Base-by-base conservation (phyloP, 805 yeast species). In the Metschnikowia amazonensis region DNA sequence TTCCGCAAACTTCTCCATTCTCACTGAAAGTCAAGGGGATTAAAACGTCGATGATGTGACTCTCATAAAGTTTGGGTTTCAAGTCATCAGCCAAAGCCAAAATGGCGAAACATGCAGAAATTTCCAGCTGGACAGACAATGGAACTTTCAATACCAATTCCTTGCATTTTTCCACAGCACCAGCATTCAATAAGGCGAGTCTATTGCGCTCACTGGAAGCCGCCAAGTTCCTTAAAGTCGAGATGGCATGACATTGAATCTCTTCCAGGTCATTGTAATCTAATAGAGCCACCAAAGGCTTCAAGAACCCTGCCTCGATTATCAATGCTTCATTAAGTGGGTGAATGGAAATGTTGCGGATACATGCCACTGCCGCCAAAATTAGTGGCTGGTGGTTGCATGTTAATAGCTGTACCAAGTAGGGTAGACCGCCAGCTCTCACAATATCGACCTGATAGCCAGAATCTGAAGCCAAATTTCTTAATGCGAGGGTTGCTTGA, bases 181-280 rank as follows among this genome's bases (percentile, higher is more conserved):
- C 97, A 11, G 97, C 95, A 51, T 89, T 95, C 52, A 94, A 79
- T 52, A 94, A 81, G 40, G 94, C 96, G 56, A 86, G 76, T 72
- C 97, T 82, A 60, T 92, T 92, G 63, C 89, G 82, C 70, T 94
- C 98, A 34, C 94, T 82, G 42, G 94, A 82, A 4, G 99, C 99
- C 17, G 99, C 99, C 57, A 94, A 76, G 65, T 94, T 94, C 66
- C 99, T 80, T 60, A 94, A 75, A 7, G 98, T 90, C 2, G 97
- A 90, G 24, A 94, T 96, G 2, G 98, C 95, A 68, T 94, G 99
- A 64, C 99, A 94, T 70, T 92, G 96, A 53, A 94, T 92, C 69
- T 94, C 99, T 64, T 92, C 97, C 55, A 87, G 86, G 59, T 88
- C 96, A 42, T 81, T 79, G 64, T 84, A 87, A 63, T 85, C 90